Conservation (phyloP, 192 early-diverging fungal genomes). For the Helicostylum pulchrum region DNA sequence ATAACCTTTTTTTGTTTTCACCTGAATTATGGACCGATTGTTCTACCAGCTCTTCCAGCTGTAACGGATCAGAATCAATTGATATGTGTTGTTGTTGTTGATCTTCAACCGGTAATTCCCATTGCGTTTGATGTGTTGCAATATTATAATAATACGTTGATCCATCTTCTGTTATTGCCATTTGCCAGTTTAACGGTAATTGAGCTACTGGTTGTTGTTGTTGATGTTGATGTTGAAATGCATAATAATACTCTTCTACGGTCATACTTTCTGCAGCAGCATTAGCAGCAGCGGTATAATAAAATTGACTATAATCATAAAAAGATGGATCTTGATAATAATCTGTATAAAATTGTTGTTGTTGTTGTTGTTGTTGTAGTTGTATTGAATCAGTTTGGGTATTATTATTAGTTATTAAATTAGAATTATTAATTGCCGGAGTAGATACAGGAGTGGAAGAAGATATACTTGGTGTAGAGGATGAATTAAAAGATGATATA, state of each 20-base stretch:
- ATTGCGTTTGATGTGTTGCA: conserved; percentile 49
- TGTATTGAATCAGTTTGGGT: no score
- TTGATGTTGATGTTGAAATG: not conserved
- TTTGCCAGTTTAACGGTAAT: conserved; percentile 50
- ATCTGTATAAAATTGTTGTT: conserved; percentile 4
- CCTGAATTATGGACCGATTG: not conserved
- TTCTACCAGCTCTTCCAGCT: not conserved
- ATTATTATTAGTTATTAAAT: no score
- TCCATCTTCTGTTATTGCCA: conserved; percentile 41
- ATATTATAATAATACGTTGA: conserved; percentile 51
- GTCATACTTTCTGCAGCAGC: not conserved
- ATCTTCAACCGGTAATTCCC: conserved; percentile 41
- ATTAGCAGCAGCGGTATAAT: not conserved
- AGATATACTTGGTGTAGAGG: no score
- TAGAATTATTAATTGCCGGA: no score
- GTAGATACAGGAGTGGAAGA: no score
- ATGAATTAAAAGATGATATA: no score
- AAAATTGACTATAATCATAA: not conserved
- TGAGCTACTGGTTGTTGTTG: not conserved
- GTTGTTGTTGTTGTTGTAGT: not conserved
- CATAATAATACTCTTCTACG: conserved; percentile 7
- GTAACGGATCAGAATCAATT: not conserved
- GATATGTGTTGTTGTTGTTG: not conserved
- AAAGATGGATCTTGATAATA: not conserved
- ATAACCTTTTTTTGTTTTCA: not conserved